Evolutionary conservation across 495 filamentous ascomycete genomes (phyloP).

Genomic region (Aspergillus nidulans): DNA sequence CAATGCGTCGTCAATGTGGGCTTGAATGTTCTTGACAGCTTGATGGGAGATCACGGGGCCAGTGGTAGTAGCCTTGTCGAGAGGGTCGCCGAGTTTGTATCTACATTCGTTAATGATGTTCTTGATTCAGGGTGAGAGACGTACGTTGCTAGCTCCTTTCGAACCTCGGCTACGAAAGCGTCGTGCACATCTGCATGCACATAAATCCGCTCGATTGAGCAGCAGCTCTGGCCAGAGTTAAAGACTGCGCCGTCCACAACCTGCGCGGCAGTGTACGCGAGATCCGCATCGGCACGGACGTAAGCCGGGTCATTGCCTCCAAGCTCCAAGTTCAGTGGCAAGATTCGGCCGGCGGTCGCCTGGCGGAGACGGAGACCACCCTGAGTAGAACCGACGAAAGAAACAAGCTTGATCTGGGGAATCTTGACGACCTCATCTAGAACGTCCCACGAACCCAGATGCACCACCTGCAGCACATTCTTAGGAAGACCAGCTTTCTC

Average conservation of each 20-base stretch:
- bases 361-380: constrained; percentile 79
- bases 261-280: constrained; percentile 85
- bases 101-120: constrained; percentile 29
- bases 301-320: constrained; percentile 95
- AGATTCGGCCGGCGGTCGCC: constrained; percentile 72
- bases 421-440: constrained; percentile 73
- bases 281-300: constrained; percentile 76
- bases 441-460: constrained; percentile 67
- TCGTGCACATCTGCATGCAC: constrained; percentile 83
- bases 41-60: constrained; percentile 83
- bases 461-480: constrained; percentile 83
- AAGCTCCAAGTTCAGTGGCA: constrained; percentile 83
- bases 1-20: constrained; percentile 80
- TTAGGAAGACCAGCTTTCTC: constrained; percentile 70
- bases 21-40: constrained; percentile 64
- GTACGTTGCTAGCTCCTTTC: constrained; percentile 62
- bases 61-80: constrained; percentile 70
- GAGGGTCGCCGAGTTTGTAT: constrained; percentile 86
- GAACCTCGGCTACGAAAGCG: constrained; percentile 66
- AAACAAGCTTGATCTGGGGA: constrained; percentile 70
- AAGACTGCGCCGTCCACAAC: constrained; percentile 93
- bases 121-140: constrained; percentile 5
- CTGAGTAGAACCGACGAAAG: constrained; percentile 88
- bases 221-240: constrained; percentile 97
- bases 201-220: constrained; percentile 87